Evolutionary conservation across 805 yeast genomes (phyloP), one percentile per base, ranked within the genome.

Genomic region (Starmerella floris): DNA sequence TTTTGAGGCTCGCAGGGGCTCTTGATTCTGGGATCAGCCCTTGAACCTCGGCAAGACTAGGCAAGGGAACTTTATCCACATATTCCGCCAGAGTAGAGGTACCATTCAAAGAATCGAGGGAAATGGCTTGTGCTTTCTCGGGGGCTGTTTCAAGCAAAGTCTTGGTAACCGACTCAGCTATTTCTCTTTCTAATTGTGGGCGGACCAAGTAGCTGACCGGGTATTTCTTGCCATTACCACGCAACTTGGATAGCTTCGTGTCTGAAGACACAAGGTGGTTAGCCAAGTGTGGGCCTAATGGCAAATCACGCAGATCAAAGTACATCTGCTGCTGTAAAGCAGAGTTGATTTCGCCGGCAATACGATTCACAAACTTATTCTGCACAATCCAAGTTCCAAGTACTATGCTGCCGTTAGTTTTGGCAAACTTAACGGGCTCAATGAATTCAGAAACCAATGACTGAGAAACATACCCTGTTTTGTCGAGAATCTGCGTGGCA

Each of bases 301-400:
- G 44, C 2, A 42, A 22, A 26, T 41, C 50, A 11, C 46, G 28
- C 19, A 45, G 27, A 35, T 49, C 56, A 26, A 39, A 43, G 26
- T 32, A 48, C 3, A 50, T 40, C 23, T n/a, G 22, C 17, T 32
- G 21, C 10, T 40, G 41, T 9, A 53, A 41, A 2, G 27, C 27
- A 5, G 23, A 22, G 9, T 25, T 33, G 10, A 47, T 36, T 3
- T 26, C 27, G 9, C 13, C 23, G 16, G 15, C 26, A 23, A 40
- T 40, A 27, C 16, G 17, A 3, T 27, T 39, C 11, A 46, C 23
- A 26, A 45, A 47, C 30, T 23, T 40, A 9, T 19, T 20, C 15
- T 42, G 33, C 16, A 48, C 49, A 16, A 48, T 36, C 39, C 33
- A 37, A 19, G 37, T 25, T 2, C 34, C 39, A 9, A 44, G 15